Evolutionary conservation across 2,329 filamentous ascomycete species (phyloP).

Genomic region (Alternaria dauci): DNA sequence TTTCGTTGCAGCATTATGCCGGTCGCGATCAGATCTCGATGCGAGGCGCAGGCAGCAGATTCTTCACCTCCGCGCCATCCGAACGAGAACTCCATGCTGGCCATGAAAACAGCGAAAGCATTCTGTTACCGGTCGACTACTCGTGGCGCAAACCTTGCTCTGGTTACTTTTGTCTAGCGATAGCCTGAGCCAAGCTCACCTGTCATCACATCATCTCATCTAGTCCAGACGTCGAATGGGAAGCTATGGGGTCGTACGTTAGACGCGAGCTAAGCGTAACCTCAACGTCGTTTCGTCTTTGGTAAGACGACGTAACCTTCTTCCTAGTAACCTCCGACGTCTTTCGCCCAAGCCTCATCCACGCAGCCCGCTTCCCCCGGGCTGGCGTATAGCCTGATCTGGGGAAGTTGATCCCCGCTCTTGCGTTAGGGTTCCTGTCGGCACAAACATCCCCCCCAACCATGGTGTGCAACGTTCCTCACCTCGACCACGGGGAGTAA

Average conservation of each 20-base stretch:
- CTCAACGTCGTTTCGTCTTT: constrained; percentile 15
- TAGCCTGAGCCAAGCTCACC: constrained; percentile 30
- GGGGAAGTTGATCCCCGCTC: constrained; percentile 32
- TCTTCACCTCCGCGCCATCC: constrained; percentile 26
- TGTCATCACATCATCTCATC: constrained; percentile 25
- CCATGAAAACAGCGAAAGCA: constrained; percentile 23
- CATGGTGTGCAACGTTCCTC: constrained; percentile 14
- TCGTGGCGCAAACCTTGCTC: constrained; percentile 4
- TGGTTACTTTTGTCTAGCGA: constrained; percentile 16
- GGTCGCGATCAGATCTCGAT: constrained; percentile 13
- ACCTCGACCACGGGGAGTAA: constrained; percentile 3
- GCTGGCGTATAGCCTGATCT: constrained; percentile 25
- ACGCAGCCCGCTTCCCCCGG: constrained; percentile 30
- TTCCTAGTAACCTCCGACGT: constrained; percentile 11
- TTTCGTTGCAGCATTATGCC: constrained; percentile 18
- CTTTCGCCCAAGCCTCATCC: constrained; percentile 9
- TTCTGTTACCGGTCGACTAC: constrained; percentile 6
- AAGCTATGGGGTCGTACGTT: constrained; percentile 27
- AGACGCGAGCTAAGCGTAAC: constrained; percentile 19
- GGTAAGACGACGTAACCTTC: constrained; percentile 24
- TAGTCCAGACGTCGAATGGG: constrained; percentile 29
- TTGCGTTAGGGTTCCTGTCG: constrained; percentile 20
- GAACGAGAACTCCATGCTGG: constrained; percentile 24
- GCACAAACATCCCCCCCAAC: constrained; percentile 26
- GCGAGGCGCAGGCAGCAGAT: constrained; percentile 15